Conservation (phyloP, 805 yeast species). For the Komagataella populi region DNA sequence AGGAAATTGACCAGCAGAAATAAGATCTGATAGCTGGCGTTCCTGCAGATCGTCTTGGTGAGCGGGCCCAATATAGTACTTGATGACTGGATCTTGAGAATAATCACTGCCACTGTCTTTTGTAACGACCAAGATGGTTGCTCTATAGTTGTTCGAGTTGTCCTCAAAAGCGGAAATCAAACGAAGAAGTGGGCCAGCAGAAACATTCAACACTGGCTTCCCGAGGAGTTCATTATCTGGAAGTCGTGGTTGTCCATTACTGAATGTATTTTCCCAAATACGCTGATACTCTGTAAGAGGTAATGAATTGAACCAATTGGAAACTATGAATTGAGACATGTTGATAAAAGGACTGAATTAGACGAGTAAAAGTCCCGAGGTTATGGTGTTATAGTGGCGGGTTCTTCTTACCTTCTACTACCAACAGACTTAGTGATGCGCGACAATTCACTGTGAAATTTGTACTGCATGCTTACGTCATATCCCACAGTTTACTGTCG, state of each 20-base stretch:
- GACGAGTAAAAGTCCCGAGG: neutral
- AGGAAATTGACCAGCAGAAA: conserved; percentile 29
- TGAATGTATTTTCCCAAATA: neutral
- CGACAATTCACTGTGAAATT: neutral
- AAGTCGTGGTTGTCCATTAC: neutral
- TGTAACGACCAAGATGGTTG: conserved; percentile 52
- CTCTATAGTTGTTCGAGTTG: conserved; percentile 41
- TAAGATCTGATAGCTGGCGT: conserved; percentile 2
- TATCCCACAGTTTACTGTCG: too few relatives aligned
- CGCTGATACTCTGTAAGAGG: conserved; percentile 12
- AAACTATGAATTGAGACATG: neutral
- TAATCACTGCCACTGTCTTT: conserved; percentile 20
- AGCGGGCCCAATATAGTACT: conserved; percentile 23
- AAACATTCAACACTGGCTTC: conserved; percentile 23
- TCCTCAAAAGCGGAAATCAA: conserved; percentile 50
- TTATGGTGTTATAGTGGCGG: too few relatives aligned
- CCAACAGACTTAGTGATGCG: neutral
- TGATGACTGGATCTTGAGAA: conserved; percentile 14
- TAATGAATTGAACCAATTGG: conserved; percentile 16
- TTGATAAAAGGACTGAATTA: neutral
- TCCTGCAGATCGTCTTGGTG: conserved; percentile 7
- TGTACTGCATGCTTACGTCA: too few relatives aligned
- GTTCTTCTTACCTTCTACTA: too few relatives aligned
- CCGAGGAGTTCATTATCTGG: conserved; percentile 8
- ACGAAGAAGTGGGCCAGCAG: conserved; percentile 72